A percentile compares a stretch with the other conserved stretches of the same genome.
These are phyloP conservation scores for Aureobasidium sp. DNA, from an alignment of 2,329 filamentous ascomycete species.

Conservation along the genomic window DNA sequence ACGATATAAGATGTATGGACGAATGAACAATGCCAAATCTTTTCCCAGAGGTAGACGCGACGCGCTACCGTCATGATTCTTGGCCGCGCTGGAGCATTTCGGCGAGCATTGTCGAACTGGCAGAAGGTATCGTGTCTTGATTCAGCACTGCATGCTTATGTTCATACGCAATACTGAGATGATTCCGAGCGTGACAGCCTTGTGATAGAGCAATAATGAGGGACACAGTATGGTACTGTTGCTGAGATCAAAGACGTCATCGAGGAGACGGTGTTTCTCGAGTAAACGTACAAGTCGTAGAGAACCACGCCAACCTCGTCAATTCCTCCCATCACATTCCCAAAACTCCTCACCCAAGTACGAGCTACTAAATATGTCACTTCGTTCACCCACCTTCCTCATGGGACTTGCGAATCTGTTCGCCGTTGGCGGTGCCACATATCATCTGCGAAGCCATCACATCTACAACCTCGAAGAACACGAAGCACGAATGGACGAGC, in stretches of 20 bases:
- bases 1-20: background rate
- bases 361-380: background rate
- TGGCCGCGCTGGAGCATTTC: background rate
- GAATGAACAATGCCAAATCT: background rate
- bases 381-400: conserved; percentile 18
- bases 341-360: background rate
- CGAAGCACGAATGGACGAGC: conserved; percentile 42
- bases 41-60: background rate
- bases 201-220: background rate
- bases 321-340: background rate
- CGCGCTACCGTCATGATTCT: background rate
- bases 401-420: conserved; percentile 19
- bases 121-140: background rate
- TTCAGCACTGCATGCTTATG: background rate
- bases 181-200: background rate
- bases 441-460: conserved; percentile 25
- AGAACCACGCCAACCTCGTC: background rate
- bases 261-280: background rate
- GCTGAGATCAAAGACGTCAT: conserved; percentile 1
- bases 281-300: background rate
- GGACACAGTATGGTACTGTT: background rate
- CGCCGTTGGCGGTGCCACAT: conserved; percentile 18
- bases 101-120: background rate
- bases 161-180: background rate
- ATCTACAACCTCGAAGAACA: conserved; percentile 41